Percentiles rank a stretch among this genome's conserved stretches.
These are phyloP conservation scores for Tolypocladium guangdongense DNA, from an alignment of 2,329 filamentous ascomycete genomes.

Conservation along the genomic window DNA sequence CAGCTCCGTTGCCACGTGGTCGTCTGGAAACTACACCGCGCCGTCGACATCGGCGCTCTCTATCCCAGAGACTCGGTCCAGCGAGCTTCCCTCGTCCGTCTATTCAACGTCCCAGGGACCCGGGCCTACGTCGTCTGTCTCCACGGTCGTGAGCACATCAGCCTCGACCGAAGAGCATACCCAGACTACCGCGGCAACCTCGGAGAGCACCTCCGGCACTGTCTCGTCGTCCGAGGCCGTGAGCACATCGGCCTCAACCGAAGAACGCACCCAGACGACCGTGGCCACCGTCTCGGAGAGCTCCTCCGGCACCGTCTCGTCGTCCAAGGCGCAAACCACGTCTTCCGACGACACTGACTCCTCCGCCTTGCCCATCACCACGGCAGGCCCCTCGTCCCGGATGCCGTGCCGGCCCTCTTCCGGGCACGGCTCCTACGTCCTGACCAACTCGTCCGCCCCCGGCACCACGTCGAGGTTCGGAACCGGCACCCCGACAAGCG, in stretches of 20 bases:
- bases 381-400: not conserved
- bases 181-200: not conserved
- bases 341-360: not conserved
- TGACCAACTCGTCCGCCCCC: not conserved
- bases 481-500: not conserved
- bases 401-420: not conserved
- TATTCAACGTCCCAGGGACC: not conserved
- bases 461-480: not conserved
- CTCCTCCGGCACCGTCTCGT: not conserved
- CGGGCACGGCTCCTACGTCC: not conserved
- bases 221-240: not conserved
- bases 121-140: not conserved
- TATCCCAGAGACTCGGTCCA: not conserved
- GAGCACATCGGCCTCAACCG: not conserved
- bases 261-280: not conserved
- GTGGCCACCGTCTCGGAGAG: not conserved
- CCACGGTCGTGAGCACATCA: not conserved
- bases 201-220: not conserved
- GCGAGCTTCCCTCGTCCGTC: not conserved
- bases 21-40: not conserved
- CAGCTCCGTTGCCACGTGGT: not conserved
- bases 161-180: not conserved
- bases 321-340: not conserved
- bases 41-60: not conserved
- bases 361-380: not conserved